phyloP scores from a whole-genome alignment of 352 stramenopile species.

The Phytophthora pini region DNA sequence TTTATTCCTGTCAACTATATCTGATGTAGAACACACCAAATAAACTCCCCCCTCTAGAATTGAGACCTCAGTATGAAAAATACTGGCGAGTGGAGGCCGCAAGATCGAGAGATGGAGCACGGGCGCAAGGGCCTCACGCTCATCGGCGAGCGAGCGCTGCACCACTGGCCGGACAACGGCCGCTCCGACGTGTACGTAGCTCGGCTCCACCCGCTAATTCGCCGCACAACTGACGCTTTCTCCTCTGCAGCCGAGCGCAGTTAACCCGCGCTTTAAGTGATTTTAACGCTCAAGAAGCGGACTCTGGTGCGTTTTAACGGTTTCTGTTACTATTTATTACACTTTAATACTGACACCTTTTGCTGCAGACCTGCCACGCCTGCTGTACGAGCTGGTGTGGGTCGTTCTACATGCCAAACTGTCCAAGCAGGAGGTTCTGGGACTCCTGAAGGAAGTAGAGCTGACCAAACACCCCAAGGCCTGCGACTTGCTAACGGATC shows the following conservation, averaged over 20 bases:
- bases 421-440: slow-evolving; percentile 72
- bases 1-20: slow-evolving; percentile 4
- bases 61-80: slow-evolving; percentile 19
- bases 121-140: slow-evolving; percentile 39
- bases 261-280: slow-evolving; percentile 51
- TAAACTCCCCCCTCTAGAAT: slow-evolving; percentile 8
- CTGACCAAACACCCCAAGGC: slow-evolving; percentile 44
- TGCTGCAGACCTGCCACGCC: slow-evolving; percentile 52
- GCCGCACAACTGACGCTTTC: slow-evolving; percentile 15
- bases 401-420: slow-evolving; percentile 75
- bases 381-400: slow-evolving; percentile 85
- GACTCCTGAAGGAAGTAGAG: slow-evolving; percentile 70
- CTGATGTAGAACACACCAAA: slow-evolving; percentile 1
- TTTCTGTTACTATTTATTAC: background rate
- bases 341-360: background rate
- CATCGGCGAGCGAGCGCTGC: slow-evolving; percentile 62
- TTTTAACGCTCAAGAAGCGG: slow-evolving; percentile 28
- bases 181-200: slow-evolving; percentile 59
- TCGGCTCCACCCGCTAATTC: background rate
- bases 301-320: slow-evolving; percentile 35
- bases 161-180: slow-evolving; percentile 72
- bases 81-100: slow-evolving; percentile 12
- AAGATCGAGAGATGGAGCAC: slow-evolving; percentile 41
- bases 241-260: slow-evolving; percentile 41
- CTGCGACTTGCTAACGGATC: slow-evolving; percentile 68